A percentile compares a stretch with the other conserved stretches of the same genome.
Evolutionary conservation across 176 grass and related monocot species (phyloP).

Genomic region (Eleusine coracana): DNA sequence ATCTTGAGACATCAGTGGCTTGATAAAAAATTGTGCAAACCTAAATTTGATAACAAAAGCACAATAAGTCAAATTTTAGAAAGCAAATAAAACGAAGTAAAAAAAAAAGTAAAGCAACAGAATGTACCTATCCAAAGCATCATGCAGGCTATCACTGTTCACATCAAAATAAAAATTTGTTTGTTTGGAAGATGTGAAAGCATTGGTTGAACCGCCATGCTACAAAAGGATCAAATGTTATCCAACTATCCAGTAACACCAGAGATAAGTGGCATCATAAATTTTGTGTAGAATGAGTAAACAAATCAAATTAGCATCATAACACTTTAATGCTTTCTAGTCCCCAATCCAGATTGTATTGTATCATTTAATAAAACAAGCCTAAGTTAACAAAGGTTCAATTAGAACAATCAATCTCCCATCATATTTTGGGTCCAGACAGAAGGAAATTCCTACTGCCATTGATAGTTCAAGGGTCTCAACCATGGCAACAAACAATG

Average conservation of each 20-base stretch:
- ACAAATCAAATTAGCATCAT: background rate
- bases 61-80: constrained; percentile 35
- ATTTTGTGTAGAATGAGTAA: constrained; percentile 26
- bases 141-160: constrained; percentile 78
- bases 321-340: background rate
- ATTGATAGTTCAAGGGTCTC: constrained; percentile 1
- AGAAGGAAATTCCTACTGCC: constrained; percentile 22
- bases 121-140: constrained; percentile 88
- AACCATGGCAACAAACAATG: background rate
- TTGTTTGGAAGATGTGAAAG: constrained; percentile 71
- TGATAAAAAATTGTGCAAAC: constrained; percentile 98
- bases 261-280: background rate
- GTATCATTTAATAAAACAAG: background rate
- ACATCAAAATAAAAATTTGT: constrained; percentile 97
- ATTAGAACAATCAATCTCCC: background rate
- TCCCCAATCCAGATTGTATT: background rate
- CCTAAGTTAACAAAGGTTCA: background rate
- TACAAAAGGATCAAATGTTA: constrained; percentile 51
- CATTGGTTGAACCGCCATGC: constrained; percentile 96
- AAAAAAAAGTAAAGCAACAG: constrained; percentile 11
- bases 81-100: constrained; percentile 28
- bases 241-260: constrained; percentile 21
- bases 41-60: constrained; percentile 45
- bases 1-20: constrained; percentile 91
- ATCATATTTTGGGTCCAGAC: background rate